phyloP scores from a whole-genome alignment of 352 stramenopile species.

The Bremia lactucae region DNA sequence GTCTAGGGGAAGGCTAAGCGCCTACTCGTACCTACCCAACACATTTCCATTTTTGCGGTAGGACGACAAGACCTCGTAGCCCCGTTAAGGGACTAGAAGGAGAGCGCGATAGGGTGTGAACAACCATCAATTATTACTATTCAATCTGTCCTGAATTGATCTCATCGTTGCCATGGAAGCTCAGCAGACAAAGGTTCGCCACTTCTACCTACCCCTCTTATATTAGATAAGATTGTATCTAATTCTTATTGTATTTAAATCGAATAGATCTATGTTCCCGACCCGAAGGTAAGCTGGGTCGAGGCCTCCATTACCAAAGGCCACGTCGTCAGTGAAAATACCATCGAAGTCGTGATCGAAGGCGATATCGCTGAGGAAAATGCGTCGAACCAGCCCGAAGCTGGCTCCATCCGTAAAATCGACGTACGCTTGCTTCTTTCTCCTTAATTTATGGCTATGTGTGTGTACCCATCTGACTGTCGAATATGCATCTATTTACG shows the following conservation, averaged over 20 bases:
- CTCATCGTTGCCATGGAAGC: conserved; percentile 21
- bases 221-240: background rate
- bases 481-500: conserved; percentile 6
- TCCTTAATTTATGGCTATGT: background rate
- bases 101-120: no score
- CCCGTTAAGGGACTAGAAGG: no score
- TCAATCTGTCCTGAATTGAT: background rate
- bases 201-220: background rate
- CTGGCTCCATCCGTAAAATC: conserved; percentile 37
- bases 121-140: background rate
- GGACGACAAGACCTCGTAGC: conserved; percentile 8
- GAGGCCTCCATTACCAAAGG: conserved; percentile 76
- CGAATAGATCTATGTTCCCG: conserved; percentile 71
- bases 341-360: conserved; percentile 70
- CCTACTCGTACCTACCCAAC: conserved; percentile 1
- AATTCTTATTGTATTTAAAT: background rate
- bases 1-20: conserved; percentile 6
- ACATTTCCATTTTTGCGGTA: conserved; percentile 34
- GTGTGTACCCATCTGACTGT: conserved; percentile 2
- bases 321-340: conserved; percentile 66
- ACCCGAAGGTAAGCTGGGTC: conserved; percentile 71
- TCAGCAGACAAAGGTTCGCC: conserved; percentile 35
- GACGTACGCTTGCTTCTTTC: conserved; percentile 15
- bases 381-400: conserved; percentile 44
- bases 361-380: conserved; percentile 62